Evolutionary conservation across 352 stramenopile species (phyloP), one percentile per base, ranked within the genome.

Genomic region (Pythium brassicae): DNA sequence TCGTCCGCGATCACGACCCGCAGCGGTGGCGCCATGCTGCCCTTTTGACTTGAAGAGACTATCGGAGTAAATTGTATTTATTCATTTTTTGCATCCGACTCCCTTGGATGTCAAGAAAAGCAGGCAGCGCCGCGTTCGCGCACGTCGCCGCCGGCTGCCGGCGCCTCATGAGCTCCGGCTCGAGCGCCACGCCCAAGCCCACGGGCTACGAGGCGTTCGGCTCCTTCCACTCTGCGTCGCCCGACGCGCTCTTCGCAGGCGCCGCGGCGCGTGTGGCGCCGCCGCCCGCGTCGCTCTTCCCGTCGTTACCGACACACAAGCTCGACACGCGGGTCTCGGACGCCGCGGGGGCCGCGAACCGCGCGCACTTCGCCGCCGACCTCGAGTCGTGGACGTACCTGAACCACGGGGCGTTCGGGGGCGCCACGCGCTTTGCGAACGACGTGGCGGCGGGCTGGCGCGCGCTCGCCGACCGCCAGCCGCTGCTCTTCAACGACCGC

Each of bases 331-430:
- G 11, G 10, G 25, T 5, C 23, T 11, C 20, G 15, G 26, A 19
- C 11, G 22, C 40, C n/a, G 49, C 57, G 37, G 44, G 17, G 0
- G n/a, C 25, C 3, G 19, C n/a, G 20, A 87, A 76, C 47, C 63
- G 63, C 9, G 26, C 48, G 45, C 68, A 78, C 20, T 93, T 91
- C 48, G 68, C 75, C 4, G 54, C 89, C 39, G 78, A 86, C 40
- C 65, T 86, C 10, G 19, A 63, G 0, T 63, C 48, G 15, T 98
- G 90, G 90, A 96, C 83, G 34, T 98, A 97, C 65, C 58, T 98
- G 10, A 98, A 98, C 69, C 95, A 98, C 64, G 93, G 93, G 34
- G 92, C 93, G 2, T 98, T 98, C 61, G 93, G 93, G 10, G 84
- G 82, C 0, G 66, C 91, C 0, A 82, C 92, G 4, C 64, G 65